A percentile compares a stretch with the other conserved stretches of the same genome.
Conservation (phyloP, 2,329 filamentous ascomycete species). For the Ceratocystis harringtonii region DNA sequence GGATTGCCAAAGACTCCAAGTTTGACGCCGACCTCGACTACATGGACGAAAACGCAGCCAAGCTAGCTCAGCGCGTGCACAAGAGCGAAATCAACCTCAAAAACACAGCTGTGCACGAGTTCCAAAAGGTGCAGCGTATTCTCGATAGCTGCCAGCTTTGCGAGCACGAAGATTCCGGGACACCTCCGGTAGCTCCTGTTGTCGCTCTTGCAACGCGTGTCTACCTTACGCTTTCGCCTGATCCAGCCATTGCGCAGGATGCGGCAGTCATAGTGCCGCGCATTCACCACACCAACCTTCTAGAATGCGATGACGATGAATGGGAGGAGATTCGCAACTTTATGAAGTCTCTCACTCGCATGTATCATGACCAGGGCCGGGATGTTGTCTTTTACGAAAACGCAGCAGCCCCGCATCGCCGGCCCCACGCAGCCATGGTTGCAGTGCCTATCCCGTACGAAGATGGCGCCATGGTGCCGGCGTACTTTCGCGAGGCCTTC, state of each 20-base stretch:
- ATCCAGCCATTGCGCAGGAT: constrained; percentile 71
- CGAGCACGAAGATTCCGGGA: constrained; percentile 67
- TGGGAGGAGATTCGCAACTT: constrained; percentile 99
- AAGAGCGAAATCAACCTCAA: constrained; percentile 79
- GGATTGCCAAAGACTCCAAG: constrained; percentile 83
- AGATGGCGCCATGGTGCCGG: constrained; percentile 79
- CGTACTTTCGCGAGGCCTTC: constrained; percentile 92
- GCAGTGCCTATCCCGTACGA: constrained; percentile 80
- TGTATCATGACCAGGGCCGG: constrained; percentile 87
- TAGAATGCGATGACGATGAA: constrained; percentile 98
- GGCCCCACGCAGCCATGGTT: constrained; percentile 70
- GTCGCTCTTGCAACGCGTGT: constrained; percentile 73
- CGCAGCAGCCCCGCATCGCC: constrained; percentile 63
- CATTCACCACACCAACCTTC: constrained; percentile 70
- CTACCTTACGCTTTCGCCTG: constrained; percentile 76
- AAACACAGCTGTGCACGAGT: constrained; percentile 73
- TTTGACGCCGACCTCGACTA: constrained; percentile 92
- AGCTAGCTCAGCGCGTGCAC: constrained; percentile 73
- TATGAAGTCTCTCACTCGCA: constrained; percentile 86
- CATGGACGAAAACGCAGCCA: constrained; percentile 89
- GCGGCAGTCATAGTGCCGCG: constrained; percentile 81
- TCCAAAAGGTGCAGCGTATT: constrained; percentile 74
- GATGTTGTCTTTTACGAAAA: constrained; percentile 98
- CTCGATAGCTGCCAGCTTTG: constrained; percentile 83
- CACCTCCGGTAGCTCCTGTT: constrained; percentile 67